Evolutionary conservation across 176 grass and related monocot genomes (phyloP), one percentile per base, ranked within the genome.

Genomic region (Eleusine indica): DNA sequence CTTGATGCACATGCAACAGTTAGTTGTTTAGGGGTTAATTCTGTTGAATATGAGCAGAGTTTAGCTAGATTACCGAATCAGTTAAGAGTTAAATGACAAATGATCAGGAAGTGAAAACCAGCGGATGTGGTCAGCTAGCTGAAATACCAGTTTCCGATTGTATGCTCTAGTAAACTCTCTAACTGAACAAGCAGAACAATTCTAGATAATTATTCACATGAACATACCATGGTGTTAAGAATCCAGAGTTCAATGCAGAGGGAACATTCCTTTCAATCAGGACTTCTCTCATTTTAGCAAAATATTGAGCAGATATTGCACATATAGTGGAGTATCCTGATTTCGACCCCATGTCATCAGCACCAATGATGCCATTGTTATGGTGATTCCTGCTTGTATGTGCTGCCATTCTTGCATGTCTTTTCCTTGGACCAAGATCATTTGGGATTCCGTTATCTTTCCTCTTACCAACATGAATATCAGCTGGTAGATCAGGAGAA

Each of bases 151-250:
- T n/a, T 73, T 47, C 30, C 60, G 25, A 65, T 25, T 53, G 30
- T 25, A 85, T 53, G 10, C 30, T 40, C 19, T 19, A 70, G 78
- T 86, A 57, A 73, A 73, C 30, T 70, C 25, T 28, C 17, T n/a
- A 82, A 83, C 25, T 65, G 64, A 52, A 86, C 73, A 78, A 35
- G 38, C 51, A 84, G 56, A 81, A 64, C 2, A 66, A 9, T 3
- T 46, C 21, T 56, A 70, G 39, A 85, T 65, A 74, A 46, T 29
- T 75, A 43, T 54, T 57, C 38, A 32, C 77, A 51, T 3, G 30
- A 86, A 66, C 88, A 57, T 88, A 99, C 97, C 97, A 99, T 72
- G 93, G 93, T 69, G 93, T 99, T 81, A 99, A 82, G 87, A 92
- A 99, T 78, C 97, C 97, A 74, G 93, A 93, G 57, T 92, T 99